Base-by-base conservation (phyloP, 495 filamentous ascomycete species). In the Aspergillus sparsus region DNA sequence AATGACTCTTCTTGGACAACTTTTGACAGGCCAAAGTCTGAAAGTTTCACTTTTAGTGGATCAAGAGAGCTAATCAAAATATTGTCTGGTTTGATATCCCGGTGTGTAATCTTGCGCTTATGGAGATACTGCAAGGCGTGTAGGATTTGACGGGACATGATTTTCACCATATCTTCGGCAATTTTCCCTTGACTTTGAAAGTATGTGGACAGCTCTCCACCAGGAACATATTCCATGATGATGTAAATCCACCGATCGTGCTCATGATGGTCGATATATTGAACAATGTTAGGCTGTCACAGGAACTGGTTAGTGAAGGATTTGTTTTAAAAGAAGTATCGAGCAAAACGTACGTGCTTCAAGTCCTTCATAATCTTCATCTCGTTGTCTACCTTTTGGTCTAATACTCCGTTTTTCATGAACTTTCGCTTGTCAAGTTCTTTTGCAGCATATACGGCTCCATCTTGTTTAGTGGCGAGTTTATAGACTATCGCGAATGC, bases 61-160 rank as follows among this genome's bases (percentile, higher is more conserved):
- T 89, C 80, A 2, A 83, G 66, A 2, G 83, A 87, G 7, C 82
- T 75, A 61, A 98, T 88, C 31, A 98, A 78, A 59, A 98, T 97
- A 67, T 98, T 98, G 74, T 98, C 95, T 0, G 94, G 94, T 71
- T 98, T 98, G 66, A 98, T 90, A 73, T 98, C 94, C 5, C 94
- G 89, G 75, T 98, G 94, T 0, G 93, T 97, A 63, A 98, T 97
- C 50, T 85, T 88, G 64, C 85, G 87, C 36, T 81, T 74, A 66
- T 98, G 94, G 10, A 98, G 79, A 69, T 98, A 96, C n/a, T 84
- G 85, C 12, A 98, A 77, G 7, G 92, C 93, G 52, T 85, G 80
- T 9, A 97, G 71, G 15, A 98, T 79, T 69, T 98, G 94, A 2
- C 75, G 74, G 6, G 91, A 82, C 65, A 97, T 89, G 5, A 74